Conservation (phyloP, 257 asterid species). For the Solanum bukasovii region DNA sequence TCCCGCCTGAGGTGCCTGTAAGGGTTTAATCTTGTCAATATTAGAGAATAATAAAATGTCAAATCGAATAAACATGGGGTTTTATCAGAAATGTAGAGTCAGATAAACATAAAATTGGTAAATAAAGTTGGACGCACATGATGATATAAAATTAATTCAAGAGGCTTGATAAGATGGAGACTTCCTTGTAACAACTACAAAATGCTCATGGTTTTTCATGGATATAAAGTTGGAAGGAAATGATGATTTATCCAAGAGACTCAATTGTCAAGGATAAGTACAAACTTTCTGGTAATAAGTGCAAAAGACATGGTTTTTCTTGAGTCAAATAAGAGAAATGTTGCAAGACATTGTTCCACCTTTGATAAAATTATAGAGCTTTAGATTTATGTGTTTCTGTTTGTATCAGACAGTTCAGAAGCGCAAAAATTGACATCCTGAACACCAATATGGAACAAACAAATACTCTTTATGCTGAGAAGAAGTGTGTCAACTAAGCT, state of each 20-base stretch:
- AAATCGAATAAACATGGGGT: background rate
- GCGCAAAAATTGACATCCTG: too few relatives aligned
- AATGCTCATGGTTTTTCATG: background rate
- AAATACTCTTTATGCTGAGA: too few relatives aligned
- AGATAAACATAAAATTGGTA: background rate
- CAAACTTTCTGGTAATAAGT: too few relatives aligned
- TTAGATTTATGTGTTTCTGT: too few relatives aligned
- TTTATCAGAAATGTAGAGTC: background rate
- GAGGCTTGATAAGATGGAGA: background rate
- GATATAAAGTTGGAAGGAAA: background rate
- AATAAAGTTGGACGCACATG: background rate
- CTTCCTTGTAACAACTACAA: background rate
- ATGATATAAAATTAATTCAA: background rate
- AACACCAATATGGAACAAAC: too few relatives aligned
- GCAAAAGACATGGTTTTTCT: too few relatives aligned
- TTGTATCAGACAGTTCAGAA: too few relatives aligned
- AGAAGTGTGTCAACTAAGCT: too few relatives aligned
- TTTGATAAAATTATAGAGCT: too few relatives aligned
- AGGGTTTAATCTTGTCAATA: background rate
- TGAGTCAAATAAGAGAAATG: too few relatives aligned
- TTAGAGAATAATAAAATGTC: background rate
- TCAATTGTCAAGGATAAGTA: too few relatives aligned
- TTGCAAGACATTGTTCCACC: too few relatives aligned
- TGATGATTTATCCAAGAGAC: background rate
- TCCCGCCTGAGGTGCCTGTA: constrained; percentile 69